These are phyloP conservation scores for Ilyonectria mors-panacis DNA, from an alignment of 2,329 filamentous ascomycete species.

Conservation along the genomic window DNA sequence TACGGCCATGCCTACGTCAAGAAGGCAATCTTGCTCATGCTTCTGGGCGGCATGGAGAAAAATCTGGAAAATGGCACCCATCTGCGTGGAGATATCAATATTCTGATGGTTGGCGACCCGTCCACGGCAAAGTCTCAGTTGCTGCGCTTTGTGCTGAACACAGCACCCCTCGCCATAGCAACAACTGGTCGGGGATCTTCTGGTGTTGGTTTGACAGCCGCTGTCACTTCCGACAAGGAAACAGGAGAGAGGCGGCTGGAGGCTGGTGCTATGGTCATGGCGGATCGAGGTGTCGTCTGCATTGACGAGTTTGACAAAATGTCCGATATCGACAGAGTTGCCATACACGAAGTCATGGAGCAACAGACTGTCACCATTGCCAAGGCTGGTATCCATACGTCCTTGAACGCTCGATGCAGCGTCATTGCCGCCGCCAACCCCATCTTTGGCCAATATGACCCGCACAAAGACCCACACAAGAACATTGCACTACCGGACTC, in stretches of 20 bases:
- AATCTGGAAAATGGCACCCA: slow-evolving; percentile 98
- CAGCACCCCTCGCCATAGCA: slow-evolving; percentile 94
- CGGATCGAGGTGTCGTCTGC: slow-evolving; percentile 95
- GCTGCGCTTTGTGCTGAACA: slow-evolving; percentile 96
- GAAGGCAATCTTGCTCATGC: slow-evolving; percentile 95
- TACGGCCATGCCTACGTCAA: slow-evolving; percentile 98
- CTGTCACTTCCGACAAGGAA: slow-evolving; percentile 96
- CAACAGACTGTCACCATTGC: slow-evolving; percentile 99
- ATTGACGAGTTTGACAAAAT: slow-evolving; percentile 99
- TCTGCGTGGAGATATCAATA: slow-evolving; percentile 98
- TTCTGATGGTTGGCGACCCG: slow-evolving; percentile 98
- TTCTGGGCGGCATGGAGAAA: slow-evolving; percentile 97
- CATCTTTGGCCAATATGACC: slow-evolving; percentile 98
- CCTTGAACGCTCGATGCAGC: slow-evolving; percentile 95
- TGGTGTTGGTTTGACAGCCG: slow-evolving; percentile 96
- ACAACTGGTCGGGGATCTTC: slow-evolving; percentile 98
- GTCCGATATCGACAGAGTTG: slow-evolving; percentile 97
- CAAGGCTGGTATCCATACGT: slow-evolving; percentile 98
- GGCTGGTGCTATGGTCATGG: slow-evolving; percentile 98
- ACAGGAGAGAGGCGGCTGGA: slow-evolving; percentile 95
- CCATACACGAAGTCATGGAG: slow-evolving; percentile 99
- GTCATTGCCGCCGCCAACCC: slow-evolving; percentile 97
- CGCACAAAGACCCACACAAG: slow-evolving; percentile 98
- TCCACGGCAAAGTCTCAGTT: slow-evolving; percentile 99
- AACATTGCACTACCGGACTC: slow-evolving; percentile 98